Base-by-base conservation (phyloP, 768 basidiomycete species). In the Tephrocybe sp. region DNA sequence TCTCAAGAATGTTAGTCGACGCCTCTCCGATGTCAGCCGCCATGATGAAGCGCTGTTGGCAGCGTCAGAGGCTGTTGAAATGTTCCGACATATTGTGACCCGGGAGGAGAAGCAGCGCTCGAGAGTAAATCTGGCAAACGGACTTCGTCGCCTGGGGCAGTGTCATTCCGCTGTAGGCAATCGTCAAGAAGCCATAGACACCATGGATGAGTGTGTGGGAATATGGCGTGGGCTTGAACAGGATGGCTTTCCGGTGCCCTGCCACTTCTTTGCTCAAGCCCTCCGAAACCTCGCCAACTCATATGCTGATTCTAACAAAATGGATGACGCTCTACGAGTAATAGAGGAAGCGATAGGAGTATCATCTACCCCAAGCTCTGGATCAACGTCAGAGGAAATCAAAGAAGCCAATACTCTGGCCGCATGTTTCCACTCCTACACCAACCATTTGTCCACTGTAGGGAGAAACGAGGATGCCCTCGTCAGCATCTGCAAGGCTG, bases 41-140 rank as follows among this genome's bases (percentile, higher is more conserved):
- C 46, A 30, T 25, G 55, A 52, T 28, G 49, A 48, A 50, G 50
- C 55, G 4, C 38, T 54, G 5, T 17, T 33, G 14, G 52, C 52
- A 15, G 46, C 39, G 18, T 32, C 38, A 26, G 52, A 54, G 33
- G 45, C 52, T 23, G 52, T 48, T 25, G 45, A 43, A n/a, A 9
- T 54, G 32, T 48, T 42, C 28, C 52, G 46, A 17, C 33, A 40
- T 23, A 37, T 54, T 25, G 45, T 39, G 21, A 9, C 20, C 8
- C 23, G 21, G 4, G 45, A 36, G 2, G 34, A 6, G 15, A 21
- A 46, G 6, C 45, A 46, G 14, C 45, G 32, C 15, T 25, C 45
- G 4, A 23, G 15, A 14, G 9, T 37, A 20, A 15, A 40, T 14
- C 18, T 36, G 24, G 33, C 50, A n/a, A 43, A 32, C 17, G 41